Evolutionary conservation across 2,329 filamentous ascomycete species (phyloP).

Genomic region (Microcyclospora pomicola): DNA sequence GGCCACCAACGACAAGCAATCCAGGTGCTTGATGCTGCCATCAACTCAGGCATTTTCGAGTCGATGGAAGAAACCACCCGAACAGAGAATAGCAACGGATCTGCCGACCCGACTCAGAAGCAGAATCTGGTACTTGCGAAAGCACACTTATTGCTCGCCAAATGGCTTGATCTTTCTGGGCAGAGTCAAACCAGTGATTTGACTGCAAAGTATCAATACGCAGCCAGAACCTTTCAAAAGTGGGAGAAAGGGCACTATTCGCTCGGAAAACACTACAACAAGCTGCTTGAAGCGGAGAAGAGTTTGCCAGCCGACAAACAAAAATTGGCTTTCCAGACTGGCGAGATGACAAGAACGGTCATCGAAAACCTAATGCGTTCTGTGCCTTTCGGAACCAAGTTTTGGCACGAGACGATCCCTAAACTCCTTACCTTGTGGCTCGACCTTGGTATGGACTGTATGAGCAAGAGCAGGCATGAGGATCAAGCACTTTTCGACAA

Average conservation of each 20-base stretch:
- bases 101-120: conserved; percentile 26
- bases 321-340: conserved; percentile 43
- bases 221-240: conserved; percentile 50
- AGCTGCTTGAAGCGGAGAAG: conserved; percentile 81
- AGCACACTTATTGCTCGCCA: conserved; percentile 78
- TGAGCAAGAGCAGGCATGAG: conserved; percentile 29
- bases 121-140: conserved; percentile 55
- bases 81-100: conserved; percentile 18
- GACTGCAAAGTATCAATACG: conserved; percentile 68
- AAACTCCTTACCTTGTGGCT: conserved; percentile 89
- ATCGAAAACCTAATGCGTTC: conserved; percentile 89
- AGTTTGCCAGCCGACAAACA: conserved; percentile 62
- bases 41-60: conserved; percentile 65
- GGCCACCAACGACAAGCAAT: conserved; percentile 91
- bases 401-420: conserved; percentile 87
- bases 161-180: conserved; percentile 92
- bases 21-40: conserved; percentile 74
- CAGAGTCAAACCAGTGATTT: conserved; percentile 76
- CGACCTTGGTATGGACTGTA: conserved; percentile 61
- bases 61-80: conserved; percentile 11
- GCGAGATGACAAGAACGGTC: conserved; percentile 74
- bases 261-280: conserved; percentile 92
- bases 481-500: conserved; percentile 34
- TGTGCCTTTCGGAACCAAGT: conserved; percentile 79
- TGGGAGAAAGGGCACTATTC: conserved; percentile 99